phyloP scores from a whole-genome alignment of 2,329 filamentous ascomycete genomes.

The Pyrenochaeta sp. region DNA sequence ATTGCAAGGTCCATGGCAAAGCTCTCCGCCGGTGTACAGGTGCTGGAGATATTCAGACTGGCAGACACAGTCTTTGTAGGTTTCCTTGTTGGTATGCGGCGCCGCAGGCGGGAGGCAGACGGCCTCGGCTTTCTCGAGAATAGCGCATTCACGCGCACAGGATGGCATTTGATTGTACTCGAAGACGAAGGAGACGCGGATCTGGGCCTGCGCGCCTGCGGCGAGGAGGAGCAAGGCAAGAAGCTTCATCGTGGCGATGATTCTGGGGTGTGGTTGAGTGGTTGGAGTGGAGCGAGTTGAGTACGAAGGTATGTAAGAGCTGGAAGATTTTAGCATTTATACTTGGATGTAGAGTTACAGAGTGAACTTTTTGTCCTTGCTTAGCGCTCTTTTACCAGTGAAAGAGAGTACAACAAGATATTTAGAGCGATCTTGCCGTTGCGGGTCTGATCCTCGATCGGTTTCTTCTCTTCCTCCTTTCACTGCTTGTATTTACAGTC shows the following conservation, averaged over 20 bases:
- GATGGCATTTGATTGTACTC: conserved; percentile 3
- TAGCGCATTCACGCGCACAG: conserved; percentile 7
- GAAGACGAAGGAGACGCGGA: neutral
- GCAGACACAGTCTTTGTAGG: conserved; percentile 78
- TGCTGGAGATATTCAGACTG: conserved; percentile 64
- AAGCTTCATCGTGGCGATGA: conserved; percentile 1
- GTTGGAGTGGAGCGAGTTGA: too few relatives aligned
- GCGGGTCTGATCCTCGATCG: too few relatives aligned
- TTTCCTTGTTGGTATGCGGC: conserved; percentile 56
- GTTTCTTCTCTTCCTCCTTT: too few relatives aligned
- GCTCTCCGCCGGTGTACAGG: conserved; percentile 64
- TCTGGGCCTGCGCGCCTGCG: neutral
- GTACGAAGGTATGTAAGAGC: too few relatives aligned
- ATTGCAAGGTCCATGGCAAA: conserved; percentile 69
- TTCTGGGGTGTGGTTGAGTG: too few relatives aligned
- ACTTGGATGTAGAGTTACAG: too few relatives aligned
- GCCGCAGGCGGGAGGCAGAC: conserved; percentile 70
- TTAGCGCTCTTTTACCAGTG: too few relatives aligned
- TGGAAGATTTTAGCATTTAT: too few relatives aligned
- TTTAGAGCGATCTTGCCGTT: too few relatives aligned
- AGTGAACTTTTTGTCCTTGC: too few relatives aligned
- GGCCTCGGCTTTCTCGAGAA: conserved; percentile 51
- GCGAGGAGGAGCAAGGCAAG: conserved; percentile 54
- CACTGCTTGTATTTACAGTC: too few relatives aligned
- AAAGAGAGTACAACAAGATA: too few relatives aligned